A percentile compares a stretch with the other conserved stretches of the same genome.
phyloP scores from a whole-genome alignment of 2,329 filamentous ascomycete genomes.

The Colletotrichum trifolii region DNA sequence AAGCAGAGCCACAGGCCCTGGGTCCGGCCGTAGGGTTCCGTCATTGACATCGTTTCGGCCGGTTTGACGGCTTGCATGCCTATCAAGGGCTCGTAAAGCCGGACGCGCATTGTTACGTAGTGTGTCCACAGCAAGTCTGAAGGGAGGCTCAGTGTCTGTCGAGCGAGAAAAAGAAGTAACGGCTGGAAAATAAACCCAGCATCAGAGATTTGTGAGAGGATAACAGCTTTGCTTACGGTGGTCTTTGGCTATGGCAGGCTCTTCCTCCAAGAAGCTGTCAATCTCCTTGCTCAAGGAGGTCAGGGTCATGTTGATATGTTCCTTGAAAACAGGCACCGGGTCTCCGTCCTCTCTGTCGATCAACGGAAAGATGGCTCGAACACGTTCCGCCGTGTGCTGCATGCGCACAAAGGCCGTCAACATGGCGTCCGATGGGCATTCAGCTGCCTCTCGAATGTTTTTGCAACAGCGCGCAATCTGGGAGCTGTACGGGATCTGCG shows the following conservation, averaged over 20 bases:
- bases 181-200: no score
- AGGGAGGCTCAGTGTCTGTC: no score
- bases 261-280: constrained; percentile 38
- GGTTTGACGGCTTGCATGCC: constrained; percentile 40
- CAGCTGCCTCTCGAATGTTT: constrained; percentile 39
- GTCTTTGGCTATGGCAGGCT: constrained; percentile 8
- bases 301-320: constrained; percentile 48
- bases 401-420: constrained; percentile 48
- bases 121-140: constrained; percentile 48
- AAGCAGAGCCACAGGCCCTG: constrained; percentile 52
- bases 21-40: constrained; percentile 43
- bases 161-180: no score
- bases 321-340: constrained; percentile 36
- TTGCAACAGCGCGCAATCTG: constrained; percentile 50
- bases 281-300: constrained; percentile 47
- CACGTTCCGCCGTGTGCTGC: constrained; percentile 47
- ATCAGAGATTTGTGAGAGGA: not conserved
- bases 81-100: constrained; percentile 52
- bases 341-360: constrained; percentile 33
- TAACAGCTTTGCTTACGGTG: not conserved
- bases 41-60: constrained; percentile 30
- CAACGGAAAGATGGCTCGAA: constrained; percentile 42
- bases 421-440: constrained; percentile 28
- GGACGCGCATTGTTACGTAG: constrained; percentile 46
- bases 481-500: constrained; percentile 44